Evolutionary conservation across 257 asterid genomes (phyloP).

Genomic region (Solanum etuberosum): DNA sequence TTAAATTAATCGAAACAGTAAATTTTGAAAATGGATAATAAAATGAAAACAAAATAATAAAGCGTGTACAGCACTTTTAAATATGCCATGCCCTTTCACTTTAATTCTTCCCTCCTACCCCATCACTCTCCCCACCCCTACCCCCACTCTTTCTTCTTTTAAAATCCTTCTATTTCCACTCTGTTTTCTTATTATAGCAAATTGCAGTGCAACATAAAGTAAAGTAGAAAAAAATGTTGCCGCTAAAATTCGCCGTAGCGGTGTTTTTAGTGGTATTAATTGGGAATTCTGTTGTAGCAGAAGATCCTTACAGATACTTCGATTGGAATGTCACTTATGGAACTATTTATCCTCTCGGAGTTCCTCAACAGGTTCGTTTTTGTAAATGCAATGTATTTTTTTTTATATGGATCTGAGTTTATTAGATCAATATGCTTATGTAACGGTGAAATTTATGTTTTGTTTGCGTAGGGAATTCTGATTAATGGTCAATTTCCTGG

Average conservation of each 20-base stretch:
- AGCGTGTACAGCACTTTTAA: constrained; percentile 21
- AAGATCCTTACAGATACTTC: constrained; percentile 73
- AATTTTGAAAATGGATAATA: background rate
- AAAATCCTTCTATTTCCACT: background rate
- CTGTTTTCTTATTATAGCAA: background rate
- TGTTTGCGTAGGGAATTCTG: constrained; percentile 56
- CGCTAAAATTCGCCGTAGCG: constrained; percentile 24
- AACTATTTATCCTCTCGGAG: constrained; percentile 54
- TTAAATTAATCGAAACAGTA: background rate
- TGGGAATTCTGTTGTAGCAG: constrained; percentile 39
- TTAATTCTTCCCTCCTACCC: constrained; percentile 19
- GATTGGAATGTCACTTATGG: constrained; percentile 76
- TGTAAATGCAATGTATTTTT: background rate
- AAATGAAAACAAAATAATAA: background rate
- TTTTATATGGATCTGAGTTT: background rate
- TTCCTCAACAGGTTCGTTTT: constrained; percentile 52
- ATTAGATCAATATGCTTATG: background rate
- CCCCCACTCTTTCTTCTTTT: background rate
- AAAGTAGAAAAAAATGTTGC: constrained; percentile 14
- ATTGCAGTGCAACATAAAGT: background rate
- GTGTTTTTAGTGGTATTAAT: background rate
- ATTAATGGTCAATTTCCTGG: constrained; percentile 97
- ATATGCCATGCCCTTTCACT: constrained; percentile 10
- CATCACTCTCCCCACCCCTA: background rate
- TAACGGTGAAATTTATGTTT: background rate